Base-by-base conservation (phyloP, 768 basidiomycete species). In the Suillus americanus region DNA sequence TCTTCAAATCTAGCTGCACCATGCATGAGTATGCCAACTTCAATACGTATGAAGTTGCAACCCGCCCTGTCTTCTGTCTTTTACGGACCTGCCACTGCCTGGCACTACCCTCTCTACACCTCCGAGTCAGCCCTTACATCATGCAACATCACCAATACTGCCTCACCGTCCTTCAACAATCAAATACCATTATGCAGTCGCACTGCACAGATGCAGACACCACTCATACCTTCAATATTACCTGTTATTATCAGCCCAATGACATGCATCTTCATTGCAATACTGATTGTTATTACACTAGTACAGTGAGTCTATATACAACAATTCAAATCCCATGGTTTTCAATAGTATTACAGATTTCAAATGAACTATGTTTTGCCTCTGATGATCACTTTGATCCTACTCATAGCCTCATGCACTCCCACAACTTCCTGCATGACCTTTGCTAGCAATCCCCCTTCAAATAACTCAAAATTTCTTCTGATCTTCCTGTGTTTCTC, bases 21-120 rank as follows among this genome's bases (percentile, higher is more conserved):
- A 60, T 87, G 92, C 59, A 82, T 95, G 60, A 95, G 94, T 30
- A 90, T 95, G 90, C 94, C 94, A 1, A 94, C 91, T 6, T 88
- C 89, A 60, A 86, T 88, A 5, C 86, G 91, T 54, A 77, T 88
- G 35, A 94, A 91, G 79, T 79, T 86, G 3, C 85, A 94, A 46
- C n/a, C n/a, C n/a, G n/a, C n/a, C n/a, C n/a, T n/a, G n/a, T n/a
- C n/a, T n/a, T n/a, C n/a, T n/a, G n/a, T n/a, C n/a, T n/a, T n/a
- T n/a, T n/a, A n/a, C n/a, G n/a, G n/a, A n/a, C 87, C 92, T 41
- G 79, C 79, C 23, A 62, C 79, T n/a, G 68, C 74, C 28, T 30
- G 28, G 3, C 28, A 72, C 74, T 55, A 67, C 75, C 25, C 61
- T 61, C 20, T 53, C 46, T 50, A 71, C 77, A 46, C 77, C 78